Evolutionary conservation across 2,329 filamentous ascomycete genomes (phyloP).

Genomic region (Scedosporium dehoogii): DNA sequence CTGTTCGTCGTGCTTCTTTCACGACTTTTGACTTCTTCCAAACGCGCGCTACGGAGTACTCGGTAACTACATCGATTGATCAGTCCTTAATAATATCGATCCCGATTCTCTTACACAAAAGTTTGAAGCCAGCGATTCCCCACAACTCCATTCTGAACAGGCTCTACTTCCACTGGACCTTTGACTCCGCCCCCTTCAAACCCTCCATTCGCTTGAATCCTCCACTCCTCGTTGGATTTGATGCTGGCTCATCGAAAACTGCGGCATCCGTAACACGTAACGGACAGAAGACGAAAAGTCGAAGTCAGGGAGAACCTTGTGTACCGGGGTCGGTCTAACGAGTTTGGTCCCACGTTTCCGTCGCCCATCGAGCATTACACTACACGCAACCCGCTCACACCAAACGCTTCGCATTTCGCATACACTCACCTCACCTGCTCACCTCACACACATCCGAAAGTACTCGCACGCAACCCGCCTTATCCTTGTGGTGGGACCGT

Average conservation of each 20-base stretch:
- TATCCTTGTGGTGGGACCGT: not conserved
- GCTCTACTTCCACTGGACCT: not conserved
- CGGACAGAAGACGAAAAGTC: not conserved
- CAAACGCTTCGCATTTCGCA: not conserved
- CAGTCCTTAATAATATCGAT: not conserved
- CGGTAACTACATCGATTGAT: not conserved
- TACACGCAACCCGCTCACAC: not conserved
- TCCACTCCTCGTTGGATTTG: not conserved
- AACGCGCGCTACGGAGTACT: not conserved
- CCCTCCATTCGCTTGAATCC: not conserved
- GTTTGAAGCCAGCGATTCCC: not conserved
- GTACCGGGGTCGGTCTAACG: not conserved
- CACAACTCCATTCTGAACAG: not conserved
- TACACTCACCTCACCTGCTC: not conserved
- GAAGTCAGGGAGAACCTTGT: not conserved
- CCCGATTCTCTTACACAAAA: not conserved
- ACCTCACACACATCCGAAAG: not conserved
- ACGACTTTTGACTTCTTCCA: not conserved
- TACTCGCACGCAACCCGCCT: not conserved
- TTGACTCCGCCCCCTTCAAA: constrained; percentile 2
- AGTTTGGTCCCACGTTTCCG: not conserved
- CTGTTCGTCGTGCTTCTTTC: not conserved
- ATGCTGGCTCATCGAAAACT: not conserved
- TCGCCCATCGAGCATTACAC: not conserved
- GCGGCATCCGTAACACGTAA: not conserved